Evolutionary conservation across 2,329 filamentous ascomycete genomes (phyloP).

Genomic region (Fusarium duplospermum): DNA sequence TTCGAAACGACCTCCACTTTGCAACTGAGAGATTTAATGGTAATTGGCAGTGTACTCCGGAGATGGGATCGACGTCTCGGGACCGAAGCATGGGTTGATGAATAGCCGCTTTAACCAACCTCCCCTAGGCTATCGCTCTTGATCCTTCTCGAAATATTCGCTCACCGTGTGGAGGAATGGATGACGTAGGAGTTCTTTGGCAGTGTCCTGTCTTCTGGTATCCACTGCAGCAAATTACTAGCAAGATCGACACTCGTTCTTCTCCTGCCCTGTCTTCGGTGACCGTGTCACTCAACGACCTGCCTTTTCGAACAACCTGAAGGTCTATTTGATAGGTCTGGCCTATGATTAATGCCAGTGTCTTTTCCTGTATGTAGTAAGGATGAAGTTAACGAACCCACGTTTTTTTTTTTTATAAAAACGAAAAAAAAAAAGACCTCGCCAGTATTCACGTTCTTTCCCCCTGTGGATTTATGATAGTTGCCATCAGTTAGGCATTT

Average conservation of each 20-base stretch:
- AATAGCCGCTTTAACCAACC: background rate
- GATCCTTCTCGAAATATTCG: background rate
- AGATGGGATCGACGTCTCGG: background rate
- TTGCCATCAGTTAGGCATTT: too few relatives aligned
- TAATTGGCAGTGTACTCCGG: background rate
- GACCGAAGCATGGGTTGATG: background rate
- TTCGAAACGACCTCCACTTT: background rate
- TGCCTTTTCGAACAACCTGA: background rate
- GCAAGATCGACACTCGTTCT: constrained; percentile 38
- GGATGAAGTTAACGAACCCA: too few relatives aligned
- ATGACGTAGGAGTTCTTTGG: constrained; percentile 39
- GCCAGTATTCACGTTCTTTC: too few relatives aligned
- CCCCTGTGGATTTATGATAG: too few relatives aligned
- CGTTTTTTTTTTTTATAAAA: too few relatives aligned
- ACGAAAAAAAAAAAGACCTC: too few relatives aligned
- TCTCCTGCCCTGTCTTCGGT: constrained; percentile 35
- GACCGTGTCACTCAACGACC: constrained; percentile 23
- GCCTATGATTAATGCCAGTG: background rate
- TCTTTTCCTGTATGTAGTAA: background rate
- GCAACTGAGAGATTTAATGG: background rate
- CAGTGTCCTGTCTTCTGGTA: constrained; percentile 40
- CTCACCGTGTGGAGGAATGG: constrained; percentile 25
- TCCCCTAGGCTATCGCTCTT: background rate
- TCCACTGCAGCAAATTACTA: constrained; percentile 40
- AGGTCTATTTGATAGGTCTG: constrained; percentile 23